These are phyloP conservation scores for Pulveroboletus sp. DNA, from an alignment of 768 basidiomycete species.

Conservation along the genomic window DNA sequence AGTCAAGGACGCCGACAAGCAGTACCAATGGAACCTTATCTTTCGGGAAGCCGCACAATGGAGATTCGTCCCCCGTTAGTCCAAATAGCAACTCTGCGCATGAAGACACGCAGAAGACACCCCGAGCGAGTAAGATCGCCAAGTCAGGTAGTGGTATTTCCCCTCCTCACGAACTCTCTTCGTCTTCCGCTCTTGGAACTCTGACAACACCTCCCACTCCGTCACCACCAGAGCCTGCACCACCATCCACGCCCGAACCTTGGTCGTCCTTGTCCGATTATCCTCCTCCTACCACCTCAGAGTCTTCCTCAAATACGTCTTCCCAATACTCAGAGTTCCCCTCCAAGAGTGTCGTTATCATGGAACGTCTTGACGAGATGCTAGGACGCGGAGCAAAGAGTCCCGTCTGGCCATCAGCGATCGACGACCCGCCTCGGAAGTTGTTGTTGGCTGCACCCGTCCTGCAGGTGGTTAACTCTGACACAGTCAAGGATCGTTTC, in stretches of 20 bases:
- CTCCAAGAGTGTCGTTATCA: constrained; percentile 50
- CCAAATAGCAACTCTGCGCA: constrained; percentile 26
- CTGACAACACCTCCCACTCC: constrained; percentile 39
- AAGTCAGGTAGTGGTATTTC: constrained; percentile 23
- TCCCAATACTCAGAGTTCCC: constrained; percentile 57
- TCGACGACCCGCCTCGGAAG: constrained; percentile 87
- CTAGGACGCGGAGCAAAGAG: constrained; percentile 60
- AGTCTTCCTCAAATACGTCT: constrained; percentile 72
- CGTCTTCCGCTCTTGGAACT: constrained; percentile 22
- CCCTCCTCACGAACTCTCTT: constrained; percentile 17
- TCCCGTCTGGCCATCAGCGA: constrained; percentile 56
- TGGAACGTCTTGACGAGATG: constrained; percentile 70
- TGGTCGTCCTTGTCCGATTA: constrained; percentile 75
- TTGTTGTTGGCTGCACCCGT: constrained; percentile 83
- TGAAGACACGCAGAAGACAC: constrained; percentile 33
- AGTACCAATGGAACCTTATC: constrained; percentile 36
- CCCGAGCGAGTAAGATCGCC: constrained; percentile 34
- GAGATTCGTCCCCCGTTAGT: constrained; percentile 29
- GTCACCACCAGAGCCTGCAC: constrained; percentile 54
- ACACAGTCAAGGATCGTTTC: constrained; percentile 94
- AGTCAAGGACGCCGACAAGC: constrained; percentile 49
- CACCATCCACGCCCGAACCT: constrained; percentile 72
- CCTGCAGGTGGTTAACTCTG: constrained; percentile 89
- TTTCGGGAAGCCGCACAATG: constrained; percentile 23
- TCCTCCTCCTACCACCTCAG: constrained; percentile 66